phyloP scores from a whole-genome alignment of 345 rosid species.

The Populus nigra region DNA sequence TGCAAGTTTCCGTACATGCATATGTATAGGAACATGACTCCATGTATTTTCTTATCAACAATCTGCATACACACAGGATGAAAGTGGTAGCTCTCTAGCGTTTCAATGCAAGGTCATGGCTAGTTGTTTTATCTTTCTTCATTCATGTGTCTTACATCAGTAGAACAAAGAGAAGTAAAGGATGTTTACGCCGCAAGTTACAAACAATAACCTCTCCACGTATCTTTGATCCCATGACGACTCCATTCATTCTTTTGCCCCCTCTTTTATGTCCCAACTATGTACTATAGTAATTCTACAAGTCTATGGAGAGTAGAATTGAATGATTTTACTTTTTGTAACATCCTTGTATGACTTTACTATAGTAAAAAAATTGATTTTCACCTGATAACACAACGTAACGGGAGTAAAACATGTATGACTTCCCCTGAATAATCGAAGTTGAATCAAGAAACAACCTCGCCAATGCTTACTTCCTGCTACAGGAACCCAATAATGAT shows the following conservation, averaged over 20 bases:
- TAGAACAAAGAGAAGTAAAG: no score
- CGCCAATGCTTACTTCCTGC: not conserved
- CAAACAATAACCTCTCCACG: no score
- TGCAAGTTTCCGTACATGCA: not conserved
- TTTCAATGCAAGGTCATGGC: not conserved
- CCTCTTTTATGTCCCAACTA: not conserved
- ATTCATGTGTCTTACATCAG: not conserved
- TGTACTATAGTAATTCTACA: no score
- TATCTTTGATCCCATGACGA: no score
- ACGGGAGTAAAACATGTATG: constrained; percentile 23
- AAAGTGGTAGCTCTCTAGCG: not conserved
- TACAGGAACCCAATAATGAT: not conserved
- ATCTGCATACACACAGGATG: not conserved
- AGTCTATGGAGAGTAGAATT: not conserved
- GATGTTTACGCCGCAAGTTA: not conserved
- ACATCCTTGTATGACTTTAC: not conserved
- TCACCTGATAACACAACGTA: constrained; percentile 53
- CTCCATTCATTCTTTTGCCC: no score
- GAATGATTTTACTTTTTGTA: not conserved
- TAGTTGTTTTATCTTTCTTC: not conserved
- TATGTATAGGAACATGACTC: not conserved
- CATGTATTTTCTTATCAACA: not conserved
- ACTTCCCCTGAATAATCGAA: constrained; percentile 36
- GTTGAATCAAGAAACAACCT: not conserved
- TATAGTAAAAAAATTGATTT: not conserved